Base-by-base conservation (phyloP, 164 flowering plant species). In the Brasenia schreberi region DNA sequence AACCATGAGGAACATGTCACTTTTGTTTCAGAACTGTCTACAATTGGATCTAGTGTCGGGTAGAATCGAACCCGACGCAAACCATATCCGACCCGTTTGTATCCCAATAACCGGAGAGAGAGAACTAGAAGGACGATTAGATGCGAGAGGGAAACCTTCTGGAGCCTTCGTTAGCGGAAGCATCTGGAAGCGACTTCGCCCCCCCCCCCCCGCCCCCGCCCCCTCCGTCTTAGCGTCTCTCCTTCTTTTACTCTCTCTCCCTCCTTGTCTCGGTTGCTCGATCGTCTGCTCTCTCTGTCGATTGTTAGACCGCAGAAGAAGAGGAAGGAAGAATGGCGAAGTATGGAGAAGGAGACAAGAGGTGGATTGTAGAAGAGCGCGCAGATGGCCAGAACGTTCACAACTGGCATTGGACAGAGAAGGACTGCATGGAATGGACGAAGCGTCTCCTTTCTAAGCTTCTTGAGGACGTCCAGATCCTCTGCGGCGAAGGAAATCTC, bases 361-460 rank as follows among this genome's bases (percentile, higher is more conserved):
- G 98, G 5, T 95, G 99, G 99, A 92, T 95, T 80, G 99, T 95
- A 18, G 90, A 90, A 71, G 98, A 95, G 33, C 77, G 99, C 39
- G 71, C 94, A 6, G 99, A 95, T 80, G 99, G 99, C 14, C 74
- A 97, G 66, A 95, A 95, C 74, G 99, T 95, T 64, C 99, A 95
- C 79, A 95, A 95, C 81, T 95, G 99, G 99, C 99, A 95, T 81
- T 95, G 99, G 99, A 74, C 96, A 0, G 97, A 92, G 74, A 92
- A 90, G n/a, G 74, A 95, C 66, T 95, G 99, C 69, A 81, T 95
- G 62, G 94, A 84, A 17, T 95, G 96, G 96, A 85, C 97, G 0
- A 75, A 85, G 0, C 76, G 65, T 63, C 77, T 84, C 70, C 81
- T 95, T 72, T 43, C 78, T 69, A 77, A 77, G 0, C 84, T 80